phyloP scores from a whole-genome alignment of 768 basidiomycete species.

The Leccinum obscurum region DNA sequence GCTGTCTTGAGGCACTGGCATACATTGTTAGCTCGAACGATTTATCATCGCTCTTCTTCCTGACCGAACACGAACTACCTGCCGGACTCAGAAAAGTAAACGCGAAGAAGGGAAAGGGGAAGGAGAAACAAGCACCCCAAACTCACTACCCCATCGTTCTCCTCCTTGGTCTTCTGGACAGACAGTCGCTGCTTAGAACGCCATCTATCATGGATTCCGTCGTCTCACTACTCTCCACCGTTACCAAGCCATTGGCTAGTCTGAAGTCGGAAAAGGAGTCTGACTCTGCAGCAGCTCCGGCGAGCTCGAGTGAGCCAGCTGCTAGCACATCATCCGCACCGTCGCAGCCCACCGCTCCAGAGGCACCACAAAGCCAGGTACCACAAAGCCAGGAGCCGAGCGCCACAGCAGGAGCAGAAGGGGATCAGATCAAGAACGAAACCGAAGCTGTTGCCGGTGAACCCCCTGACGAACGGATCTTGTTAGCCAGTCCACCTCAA shows the following conservation, averaged over 20 bases:
- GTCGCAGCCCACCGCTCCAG: constrained; percentile 4
- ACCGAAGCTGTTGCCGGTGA: constrained; percentile 17
- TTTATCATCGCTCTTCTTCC: constrained; percentile 85
- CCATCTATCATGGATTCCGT: constrained; percentile 93
- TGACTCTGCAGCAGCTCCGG: constrained; percentile 21
- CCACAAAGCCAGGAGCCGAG: constrained; percentile 10
- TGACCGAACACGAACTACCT: constrained; percentile 91
- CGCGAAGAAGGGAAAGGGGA: constrained; percentile 91
- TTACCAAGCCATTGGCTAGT: constrained; percentile 79
- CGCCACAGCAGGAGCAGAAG: constrained; percentile 14
- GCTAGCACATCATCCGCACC: constrained; percentile 7
- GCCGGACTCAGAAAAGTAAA: constrained; percentile 66
- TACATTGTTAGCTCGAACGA: constrained; percentile 88
- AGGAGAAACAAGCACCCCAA: constrained; percentile 80
- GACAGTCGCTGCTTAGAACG: constrained; percentile 81
- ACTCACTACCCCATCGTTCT: constrained; percentile 91
- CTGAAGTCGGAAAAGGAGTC: constrained; percentile 52
- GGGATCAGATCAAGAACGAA: constrained; percentile 26
- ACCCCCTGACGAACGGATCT: constrained; percentile 40
- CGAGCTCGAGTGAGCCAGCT: constrained; percentile 17
- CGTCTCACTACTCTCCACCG: constrained; percentile 80
- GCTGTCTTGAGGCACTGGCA: constrained; percentile 88
- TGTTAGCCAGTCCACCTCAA: constrained; percentile 75
- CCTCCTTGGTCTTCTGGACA: constrained; percentile 83
- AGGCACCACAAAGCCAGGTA: constrained; percentile 9